Conservation (phyloP, 805 yeast species). For the Metschnikowia lunata region DNA sequence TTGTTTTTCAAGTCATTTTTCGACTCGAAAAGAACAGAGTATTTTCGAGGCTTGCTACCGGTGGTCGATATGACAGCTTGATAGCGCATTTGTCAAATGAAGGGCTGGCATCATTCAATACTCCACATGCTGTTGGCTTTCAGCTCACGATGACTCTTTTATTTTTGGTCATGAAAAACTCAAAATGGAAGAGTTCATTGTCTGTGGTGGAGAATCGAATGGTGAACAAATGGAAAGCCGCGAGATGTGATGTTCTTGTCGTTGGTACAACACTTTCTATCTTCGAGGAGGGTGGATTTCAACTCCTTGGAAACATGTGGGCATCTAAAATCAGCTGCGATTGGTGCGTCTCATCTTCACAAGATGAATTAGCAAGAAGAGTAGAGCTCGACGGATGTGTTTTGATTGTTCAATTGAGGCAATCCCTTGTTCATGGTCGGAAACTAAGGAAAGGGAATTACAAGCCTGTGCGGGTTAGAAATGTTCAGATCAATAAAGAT, state of each 20-base stretch:
- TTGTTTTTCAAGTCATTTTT: slow-evolving; percentile 84
- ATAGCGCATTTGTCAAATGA: slow-evolving; percentile 60
- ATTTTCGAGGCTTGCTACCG: slow-evolving; percentile 66
- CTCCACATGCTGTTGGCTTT: slow-evolving; percentile 73
- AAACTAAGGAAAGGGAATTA: slow-evolving; percentile 38
- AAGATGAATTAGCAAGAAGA: slow-evolving; percentile 60
- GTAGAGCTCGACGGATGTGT: slow-evolving; percentile 70
- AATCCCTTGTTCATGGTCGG: slow-evolving; percentile 44
- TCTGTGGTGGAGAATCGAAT: slow-evolving; percentile 38
- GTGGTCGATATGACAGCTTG: slow-evolving; percentile 86
- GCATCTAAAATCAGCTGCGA: slow-evolving; percentile 76
- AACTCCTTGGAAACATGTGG: slow-evolving; percentile 68
- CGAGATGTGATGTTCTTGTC: slow-evolving; percentile 81
- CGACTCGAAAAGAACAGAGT: slow-evolving; percentile 51
- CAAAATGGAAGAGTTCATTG: slow-evolving; percentile 8
- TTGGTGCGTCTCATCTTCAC: slow-evolving; percentile 28
- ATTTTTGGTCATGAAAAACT: slow-evolving; percentile 33
- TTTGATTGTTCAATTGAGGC: slow-evolving; percentile 76
- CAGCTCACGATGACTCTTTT: slow-evolving; percentile 56
- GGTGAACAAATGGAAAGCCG: slow-evolving; percentile 29
- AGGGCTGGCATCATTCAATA: slow-evolving; percentile 21
- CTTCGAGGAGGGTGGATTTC: slow-evolving; percentile 58
- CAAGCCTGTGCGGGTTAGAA: slow-evolving; percentile 73
- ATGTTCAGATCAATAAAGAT: slow-evolving; percentile 57
- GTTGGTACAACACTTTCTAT: slow-evolving; percentile 59